phyloP scores from a whole-genome alignment of 2,329 filamentous ascomycete species.

The Blastomyces percursus region DNA sequence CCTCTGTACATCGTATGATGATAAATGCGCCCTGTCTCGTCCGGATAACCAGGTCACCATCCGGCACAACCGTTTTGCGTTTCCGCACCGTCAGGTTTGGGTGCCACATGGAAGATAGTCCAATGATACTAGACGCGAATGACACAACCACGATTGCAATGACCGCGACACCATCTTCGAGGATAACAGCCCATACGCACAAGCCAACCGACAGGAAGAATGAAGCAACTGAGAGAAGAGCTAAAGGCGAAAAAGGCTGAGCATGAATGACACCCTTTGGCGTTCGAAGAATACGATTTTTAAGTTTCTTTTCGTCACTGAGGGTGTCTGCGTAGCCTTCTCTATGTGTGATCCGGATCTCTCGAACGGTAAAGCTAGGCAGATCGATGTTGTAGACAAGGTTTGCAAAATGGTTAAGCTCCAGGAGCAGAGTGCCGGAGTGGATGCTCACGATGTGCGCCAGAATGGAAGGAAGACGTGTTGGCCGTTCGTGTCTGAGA shows the following conservation, averaged over 20 bases:
- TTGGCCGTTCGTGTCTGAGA: constrained; percentile 46
- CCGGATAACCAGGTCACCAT: constrained; percentile 50
- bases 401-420: constrained; percentile 52
- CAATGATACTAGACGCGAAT: constrained; percentile 43
- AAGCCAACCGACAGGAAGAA: constrained; percentile 25
- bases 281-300: constrained; percentile 1
- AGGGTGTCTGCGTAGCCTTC: constrained; percentile 18
- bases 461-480: constrained; percentile 44
- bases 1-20: constrained; percentile 47
- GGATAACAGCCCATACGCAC: constrained; percentile 19
- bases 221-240: constrained; percentile 44
- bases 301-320: constrained; percentile 15
- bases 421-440: constrained; percentile 44
- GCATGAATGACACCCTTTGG: constrained; percentile 12
- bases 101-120: constrained; percentile 49
- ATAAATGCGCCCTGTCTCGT: constrained; percentile 52
- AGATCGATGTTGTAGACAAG: constrained; percentile 47
- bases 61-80: constrained; percentile 40
- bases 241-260: constrained; percentile 42
- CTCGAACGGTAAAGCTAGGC: constrained; percentile 39
- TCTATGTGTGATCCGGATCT: constrained; percentile 25
- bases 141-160: constrained; percentile 44
- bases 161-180: constrained; percentile 43
- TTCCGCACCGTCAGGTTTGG: constrained; percentile 45
- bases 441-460: constrained; percentile 50